A percentile compares a stretch with the other conserved stretches of the same genome.
Evolutionary conservation across 2,329 filamentous ascomycete species (phyloP).

Genomic region (Calonectria hawksworthii): DNA sequence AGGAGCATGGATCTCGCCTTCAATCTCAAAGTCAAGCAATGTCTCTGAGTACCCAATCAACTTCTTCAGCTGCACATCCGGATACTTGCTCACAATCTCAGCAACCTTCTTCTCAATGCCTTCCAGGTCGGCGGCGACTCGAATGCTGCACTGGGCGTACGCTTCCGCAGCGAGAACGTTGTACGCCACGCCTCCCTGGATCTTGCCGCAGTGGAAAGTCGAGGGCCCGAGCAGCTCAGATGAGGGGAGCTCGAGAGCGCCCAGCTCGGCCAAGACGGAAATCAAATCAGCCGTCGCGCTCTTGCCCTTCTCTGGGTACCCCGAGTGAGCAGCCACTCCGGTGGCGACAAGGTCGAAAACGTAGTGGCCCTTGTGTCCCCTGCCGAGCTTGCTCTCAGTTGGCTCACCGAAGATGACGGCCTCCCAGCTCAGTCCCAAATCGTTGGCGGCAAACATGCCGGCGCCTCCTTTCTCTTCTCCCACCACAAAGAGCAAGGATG

Average conservation of each 20-base stretch:
- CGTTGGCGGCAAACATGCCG: constrained; percentile 71
- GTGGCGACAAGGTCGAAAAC: constrained; percentile 70
- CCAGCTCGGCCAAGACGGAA: constrained; percentile 35
- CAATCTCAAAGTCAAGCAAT: constrained; percentile 55
- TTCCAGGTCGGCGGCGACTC: constrained; percentile 52
- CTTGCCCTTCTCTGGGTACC: constrained; percentile 35
- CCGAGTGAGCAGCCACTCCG: constrained; percentile 67
- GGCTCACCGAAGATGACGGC: constrained; percentile 81
- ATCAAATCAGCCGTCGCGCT: constrained; percentile 31
- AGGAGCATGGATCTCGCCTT: constrained; percentile 35
- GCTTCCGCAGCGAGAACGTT: constrained; percentile 56
- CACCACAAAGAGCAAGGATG: constrained; percentile 67
- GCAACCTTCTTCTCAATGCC: constrained; percentile 51
- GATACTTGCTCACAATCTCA: constrained; percentile 49
- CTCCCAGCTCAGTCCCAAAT: constrained; percentile 65
- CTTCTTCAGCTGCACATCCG: constrained; percentile 51
- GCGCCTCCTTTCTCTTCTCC: constrained; percentile 78
- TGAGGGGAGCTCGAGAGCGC: constrained; percentile 47
- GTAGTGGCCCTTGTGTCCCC: constrained; percentile 79
- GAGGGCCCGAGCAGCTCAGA: constrained; percentile 55
- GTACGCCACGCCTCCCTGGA: constrained; percentile 55
- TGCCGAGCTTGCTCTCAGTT: constrained; percentile 77
- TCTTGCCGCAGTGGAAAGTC: constrained; percentile 56
- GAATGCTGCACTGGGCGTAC: constrained; percentile 55
- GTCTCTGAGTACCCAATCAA: constrained; percentile 55